Evolutionary conservation across 2,329 filamentous ascomycete species (phyloP), one percentile per base, ranked within the genome.

Genomic region (Verticillium dahliae): DNA sequence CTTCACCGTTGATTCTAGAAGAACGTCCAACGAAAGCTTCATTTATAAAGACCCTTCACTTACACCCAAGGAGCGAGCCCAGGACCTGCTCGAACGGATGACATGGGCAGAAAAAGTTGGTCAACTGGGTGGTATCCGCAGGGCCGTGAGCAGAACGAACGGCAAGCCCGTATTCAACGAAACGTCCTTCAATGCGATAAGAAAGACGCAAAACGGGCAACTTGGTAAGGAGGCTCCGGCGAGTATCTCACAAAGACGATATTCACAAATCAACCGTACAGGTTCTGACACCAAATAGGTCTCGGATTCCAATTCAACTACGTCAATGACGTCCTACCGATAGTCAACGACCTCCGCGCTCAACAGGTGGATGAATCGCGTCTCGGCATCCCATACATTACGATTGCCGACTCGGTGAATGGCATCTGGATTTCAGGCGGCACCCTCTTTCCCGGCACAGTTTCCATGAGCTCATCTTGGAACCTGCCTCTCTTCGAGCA

Each of bases 381-480:
- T 6, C 64, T 68, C 4, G 62, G 64, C 6, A 68, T 70, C 31
- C 68, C 69, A 4, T 70, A 67, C 14, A 68, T 71, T 52, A 67
- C 63, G 6, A 64, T 71, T 14, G 58, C 69, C 2, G 69, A 71
- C 60, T 72, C 69, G 0, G 63, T 74, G 3, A 74, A 73, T 35
- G 69, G 69, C 3, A 61, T 73, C 1, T 71, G 66, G 58, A 65
- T 72, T 6, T 67, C 68, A 1, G 69, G 70, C 4, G 71, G 70
- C 11, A 72, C 72, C 0, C 55, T 74, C 1, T 74, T 74, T 52
- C 72, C 72, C 2, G 70, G 69, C 7, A 69, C 69, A 31, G 39
- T 71, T 1, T 69, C 69, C 13, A 68, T 73, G 68, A 70, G 67
- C 1, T 69, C 70, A 0, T 69, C 70, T 0, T 73, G 68, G 57